Evolutionary conservation across 2,329 filamentous ascomycete genomes (phyloP).

Genomic region (Lachnellula arida): DNA sequence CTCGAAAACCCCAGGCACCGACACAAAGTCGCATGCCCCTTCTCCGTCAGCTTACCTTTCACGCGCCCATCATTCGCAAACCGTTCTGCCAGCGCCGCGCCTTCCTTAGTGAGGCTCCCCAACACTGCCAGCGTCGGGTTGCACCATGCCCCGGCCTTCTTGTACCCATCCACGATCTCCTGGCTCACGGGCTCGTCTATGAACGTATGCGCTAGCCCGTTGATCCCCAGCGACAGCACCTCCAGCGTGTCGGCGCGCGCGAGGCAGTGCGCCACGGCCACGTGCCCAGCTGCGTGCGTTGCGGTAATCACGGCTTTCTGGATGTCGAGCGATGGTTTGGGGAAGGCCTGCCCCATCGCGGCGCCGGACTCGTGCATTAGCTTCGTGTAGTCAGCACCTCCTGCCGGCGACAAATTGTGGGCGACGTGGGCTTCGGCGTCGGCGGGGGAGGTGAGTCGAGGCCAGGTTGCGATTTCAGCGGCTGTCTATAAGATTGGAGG

Average conservation of each 20-base stretch:
- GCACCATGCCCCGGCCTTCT: conserved; percentile 1
- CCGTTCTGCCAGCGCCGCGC: not conserved
- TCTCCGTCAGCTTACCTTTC: not conserved
- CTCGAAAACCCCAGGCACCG: not conserved
- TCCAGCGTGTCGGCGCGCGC: conserved; percentile 27
- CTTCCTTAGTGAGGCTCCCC: conserved; percentile 2
- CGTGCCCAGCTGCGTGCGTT: conserved; percentile 26
- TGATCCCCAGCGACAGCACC: conserved; percentile 26
- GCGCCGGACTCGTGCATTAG: conserved; percentile 42
- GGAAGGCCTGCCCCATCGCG: not conserved
- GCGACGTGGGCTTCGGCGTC: no score
- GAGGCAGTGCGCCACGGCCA: conserved; percentile 29
- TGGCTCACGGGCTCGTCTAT: conserved; percentile 23
- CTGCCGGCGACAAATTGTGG: no score
- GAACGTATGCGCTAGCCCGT: conserved; percentile 33
- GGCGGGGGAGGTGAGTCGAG: no score
- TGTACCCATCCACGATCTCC: conserved; percentile 3
- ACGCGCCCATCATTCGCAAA: not conserved
- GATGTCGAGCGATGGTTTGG: conserved; percentile 38
- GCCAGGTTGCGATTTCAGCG: no score
- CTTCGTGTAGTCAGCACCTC: conserved; percentile 42
- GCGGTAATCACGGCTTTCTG: conserved; percentile 41
- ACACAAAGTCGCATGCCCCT: not conserved
- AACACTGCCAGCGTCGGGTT: conserved; percentile 4
- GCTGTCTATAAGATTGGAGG: no score